Conservation (phyloP, 495 filamentous ascomycete species). For the Penicillium ucsense region DNA sequence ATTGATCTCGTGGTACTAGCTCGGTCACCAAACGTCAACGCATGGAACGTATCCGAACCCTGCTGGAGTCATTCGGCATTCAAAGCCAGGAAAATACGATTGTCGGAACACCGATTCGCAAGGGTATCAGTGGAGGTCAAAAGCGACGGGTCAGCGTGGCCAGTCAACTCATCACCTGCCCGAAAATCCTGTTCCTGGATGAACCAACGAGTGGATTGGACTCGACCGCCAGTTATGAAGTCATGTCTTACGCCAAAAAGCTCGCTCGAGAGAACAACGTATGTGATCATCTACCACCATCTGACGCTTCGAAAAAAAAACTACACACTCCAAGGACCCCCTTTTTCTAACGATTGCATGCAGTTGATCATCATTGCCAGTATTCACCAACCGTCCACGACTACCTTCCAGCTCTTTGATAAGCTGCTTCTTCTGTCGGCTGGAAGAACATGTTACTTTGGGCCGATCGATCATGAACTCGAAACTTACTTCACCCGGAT, state of each 20-base stretch:
- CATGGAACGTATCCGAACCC: constrained; percentile 40
- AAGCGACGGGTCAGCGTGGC: constrained; percentile 71
- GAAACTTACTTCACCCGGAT: constrained; percentile 47
- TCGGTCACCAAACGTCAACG: constrained; percentile 38
- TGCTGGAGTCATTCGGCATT: constrained; percentile 54
- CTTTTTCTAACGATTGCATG: background rate
- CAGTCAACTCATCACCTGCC: constrained; percentile 66
- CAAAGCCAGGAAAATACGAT: constrained; percentile 53
- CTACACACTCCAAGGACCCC: too few species aligned
- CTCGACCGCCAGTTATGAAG: constrained; percentile 57
- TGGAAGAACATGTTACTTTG: constrained; percentile 62
- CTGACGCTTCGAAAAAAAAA: too few species aligned
- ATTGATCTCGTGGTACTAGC: constrained; percentile 7
- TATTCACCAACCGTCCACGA: constrained; percentile 74
- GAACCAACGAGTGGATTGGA: constrained; percentile 77
- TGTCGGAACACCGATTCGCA: constrained; percentile 69
- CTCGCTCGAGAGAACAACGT: constrained; percentile 59
- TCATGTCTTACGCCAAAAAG: constrained; percentile 53
- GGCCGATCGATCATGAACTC: constrained; percentile 38
- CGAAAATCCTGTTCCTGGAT: constrained; percentile 71
- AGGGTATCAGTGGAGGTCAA: constrained; percentile 73
- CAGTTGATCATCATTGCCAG: constrained; percentile 63
- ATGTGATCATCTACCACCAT: too few species aligned
- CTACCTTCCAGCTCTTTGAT: constrained; percentile 70
- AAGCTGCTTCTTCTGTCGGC: constrained; percentile 63